Percentiles rank a stretch among this genome's conserved stretches.
phyloP scores from a whole-genome alignment of 129 eudicot species.

The Daucus carota region DH1_v3.0 NC_030382.2:58252501-58253000 shows the following conservation, averaged over 20 bases:
- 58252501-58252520: not conserved
- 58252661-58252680: not conserved
- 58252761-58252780: not conserved
- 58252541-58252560: not conserved
- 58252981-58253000: no score
- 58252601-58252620: not conserved
- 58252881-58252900: not conserved
- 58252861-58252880: not conserved
- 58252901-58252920: not conserved
- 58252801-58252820: not conserved
- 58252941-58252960: not conserved
- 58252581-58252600: no score
- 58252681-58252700: not conserved
- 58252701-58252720: not conserved
- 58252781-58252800: not conserved
- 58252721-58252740: not conserved
- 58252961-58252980: not conserved
- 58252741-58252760: not conserved
- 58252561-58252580: not conserved
- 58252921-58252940: not conserved
- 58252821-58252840: not conserved
- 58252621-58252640: not conserved
- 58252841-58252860: not conserved
- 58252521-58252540: not conserved
- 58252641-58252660: not conserved